phyloP scores from a whole-genome alignment of 345 rosid genomes.

The Ceriops tagal region DNA sequence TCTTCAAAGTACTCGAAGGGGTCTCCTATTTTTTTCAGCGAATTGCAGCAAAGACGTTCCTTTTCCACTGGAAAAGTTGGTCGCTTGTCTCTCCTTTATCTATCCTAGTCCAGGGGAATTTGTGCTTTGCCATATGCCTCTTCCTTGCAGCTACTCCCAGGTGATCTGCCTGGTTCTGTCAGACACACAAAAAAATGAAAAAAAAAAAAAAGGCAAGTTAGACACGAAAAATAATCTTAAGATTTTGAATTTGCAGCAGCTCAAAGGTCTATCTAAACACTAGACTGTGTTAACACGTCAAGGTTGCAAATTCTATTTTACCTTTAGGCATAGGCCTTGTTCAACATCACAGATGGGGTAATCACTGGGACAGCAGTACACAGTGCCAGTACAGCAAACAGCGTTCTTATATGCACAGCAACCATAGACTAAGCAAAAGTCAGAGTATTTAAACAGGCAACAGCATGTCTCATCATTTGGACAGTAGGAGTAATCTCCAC shows the following conservation, averaged over 20 bases:
- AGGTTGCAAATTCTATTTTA: conserved; percentile 13
- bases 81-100: conserved; percentile 32
- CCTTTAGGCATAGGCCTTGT: conserved; percentile 65
- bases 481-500: conserved; percentile 62
- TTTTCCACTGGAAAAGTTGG: conserved; percentile 45
- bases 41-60: conserved; percentile 49
- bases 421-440: conserved; percentile 49
- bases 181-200: neutral
- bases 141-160: conserved; percentile 51
- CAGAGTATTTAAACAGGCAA: conserved; percentile 44
- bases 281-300: too few species aligned
- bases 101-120: conserved; percentile 48
- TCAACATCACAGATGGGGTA: conserved; percentile 63
- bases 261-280: neutral
- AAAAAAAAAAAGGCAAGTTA: neutral
- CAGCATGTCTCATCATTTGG: conserved; percentile 60
- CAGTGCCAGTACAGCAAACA: conserved; percentile 56
- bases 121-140: conserved; percentile 60
- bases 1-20: neutral
- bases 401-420: conserved; percentile 63
- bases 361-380: conserved; percentile 61
- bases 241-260: neutral
- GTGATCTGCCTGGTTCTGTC: conserved; percentile 44
- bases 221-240: neutral
- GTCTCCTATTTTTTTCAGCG: conserved; percentile 16